phyloP scores from a whole-genome alignment of 768 basidiomycete species.

The Gloeostereum incarnatum region DNA sequence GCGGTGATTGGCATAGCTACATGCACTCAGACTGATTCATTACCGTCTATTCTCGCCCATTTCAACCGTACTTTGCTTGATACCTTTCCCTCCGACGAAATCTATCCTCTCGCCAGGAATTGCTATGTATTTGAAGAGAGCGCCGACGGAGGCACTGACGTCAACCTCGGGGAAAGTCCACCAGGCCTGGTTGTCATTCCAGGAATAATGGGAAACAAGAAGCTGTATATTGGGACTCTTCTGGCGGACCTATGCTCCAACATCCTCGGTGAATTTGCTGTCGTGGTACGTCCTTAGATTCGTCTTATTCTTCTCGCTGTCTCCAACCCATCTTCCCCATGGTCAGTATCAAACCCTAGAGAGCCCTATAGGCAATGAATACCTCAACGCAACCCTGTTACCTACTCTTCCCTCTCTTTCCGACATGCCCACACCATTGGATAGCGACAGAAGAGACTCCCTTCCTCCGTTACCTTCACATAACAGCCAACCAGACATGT shows the following conservation, averaged over 20 bases:
- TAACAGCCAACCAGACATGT: conserved; percentile 50
- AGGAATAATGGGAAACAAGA: conserved; percentile 80
- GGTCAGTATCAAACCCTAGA: conserved; percentile 69
- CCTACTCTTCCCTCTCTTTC: conserved; percentile 51
- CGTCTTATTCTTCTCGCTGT: background rate
- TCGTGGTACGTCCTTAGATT: conserved; percentile 47
- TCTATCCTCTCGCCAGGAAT: conserved; percentile 72
- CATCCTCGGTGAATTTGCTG: conserved; percentile 78
- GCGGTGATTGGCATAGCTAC: conserved; percentile 85
- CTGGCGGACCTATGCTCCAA: conserved; percentile 86
- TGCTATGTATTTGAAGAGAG: conserved; percentile 82
- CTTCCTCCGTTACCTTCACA: conserved; percentile 36
- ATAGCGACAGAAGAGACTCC: conserved; percentile 34
- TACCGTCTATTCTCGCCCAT: conserved; percentile 46
- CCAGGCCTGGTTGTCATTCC: conserved; percentile 74
- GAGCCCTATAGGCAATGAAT: conserved; percentile 78
- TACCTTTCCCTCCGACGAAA: conserved; percentile 53
- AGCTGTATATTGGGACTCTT: conserved; percentile 79
- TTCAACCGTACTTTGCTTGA: conserved; percentile 59
- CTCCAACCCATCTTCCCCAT: conserved; percentile 6
- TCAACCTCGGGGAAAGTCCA: conserved; percentile 45
- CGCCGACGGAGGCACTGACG: conserved; percentile 42
- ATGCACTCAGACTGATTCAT: conserved; percentile 45
- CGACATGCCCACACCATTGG: conserved; percentile 52
- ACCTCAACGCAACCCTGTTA: conserved; percentile 62